Evolutionary conservation across 1,284 basidiomycete species (phyloP).

Genomic region (Abortiporus biennis): DNA sequence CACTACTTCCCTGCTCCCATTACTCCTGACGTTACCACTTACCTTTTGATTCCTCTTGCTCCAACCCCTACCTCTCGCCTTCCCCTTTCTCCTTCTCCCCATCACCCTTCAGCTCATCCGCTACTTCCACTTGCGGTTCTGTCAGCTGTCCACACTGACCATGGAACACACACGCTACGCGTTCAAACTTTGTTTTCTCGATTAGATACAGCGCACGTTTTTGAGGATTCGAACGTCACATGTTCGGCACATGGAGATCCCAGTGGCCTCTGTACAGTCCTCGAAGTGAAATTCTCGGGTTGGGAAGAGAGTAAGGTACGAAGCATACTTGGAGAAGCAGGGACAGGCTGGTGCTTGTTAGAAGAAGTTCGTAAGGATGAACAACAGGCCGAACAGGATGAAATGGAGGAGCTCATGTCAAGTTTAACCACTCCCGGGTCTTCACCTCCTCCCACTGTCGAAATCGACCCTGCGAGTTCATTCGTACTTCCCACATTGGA

Average conservation of each 20-base stretch:
- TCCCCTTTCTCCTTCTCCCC: conserved; percentile 40
- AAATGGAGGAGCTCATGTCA: conserved; percentile 24
- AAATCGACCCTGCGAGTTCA: conserved; percentile 45
- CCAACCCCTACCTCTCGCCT: conserved; percentile 59
- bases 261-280: conserved; percentile 45
- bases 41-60: conserved; percentile 66
- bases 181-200: conserved; percentile 62
- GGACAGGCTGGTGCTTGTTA: conserved; percentile 65
- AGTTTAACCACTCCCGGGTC: conserved; percentile 18
- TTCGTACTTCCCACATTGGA: conserved; percentile 68
- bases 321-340: conserved; percentile 59
- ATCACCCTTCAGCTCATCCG: conserved; percentile 23
- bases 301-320: conserved; percentile 61
- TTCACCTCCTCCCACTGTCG: conserved; percentile 11
- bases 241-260: conserved; percentile 51
- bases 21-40: conserved; percentile 47
- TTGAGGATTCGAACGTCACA: conserved; percentile 47
- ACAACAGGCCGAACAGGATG: conserved; percentile 22
- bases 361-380: conserved; percentile 47
- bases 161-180: conserved; percentile 53
- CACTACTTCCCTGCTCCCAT: conserved; percentile 49
- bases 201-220: conserved; percentile 60
- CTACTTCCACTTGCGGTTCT: conserved; percentile 55
- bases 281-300: conserved; percentile 62
- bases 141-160: conserved; percentile 41